Evolutionary conservation across 108 stramenopile species (phyloP), one percentile per base, ranked within the genome.

Genomic region (Poteriospumella lacustris): DNA sequence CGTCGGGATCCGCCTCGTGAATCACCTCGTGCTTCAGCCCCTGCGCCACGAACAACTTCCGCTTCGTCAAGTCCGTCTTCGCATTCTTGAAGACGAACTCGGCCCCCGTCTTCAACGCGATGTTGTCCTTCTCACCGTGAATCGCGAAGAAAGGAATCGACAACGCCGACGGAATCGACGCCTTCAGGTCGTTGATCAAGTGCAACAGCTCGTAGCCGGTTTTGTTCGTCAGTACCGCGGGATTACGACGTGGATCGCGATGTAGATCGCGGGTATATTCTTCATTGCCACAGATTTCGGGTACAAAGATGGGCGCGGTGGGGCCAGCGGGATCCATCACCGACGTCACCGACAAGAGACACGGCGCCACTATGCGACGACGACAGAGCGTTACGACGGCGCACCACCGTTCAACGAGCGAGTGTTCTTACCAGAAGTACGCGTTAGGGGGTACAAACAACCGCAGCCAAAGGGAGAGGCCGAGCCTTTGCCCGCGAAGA

Each of bases 381-480:
- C n/a, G n/a, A n/a, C n/a, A n/a, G n/a, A n/a, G n/a, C n/a, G n/a
- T n/a, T n/a, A n/a, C n/a, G n/a, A n/a, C n/a, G n/a, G n/a, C n/a
- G n/a, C n/a, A n/a, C n/a, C n/a, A n/a, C n/a, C n/a, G n/a, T n/a
- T n/a, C n/a, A n/a, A n/a, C n/a, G n/a, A n/a, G n/a, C n/a, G n/a
- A n/a, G n/a, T n/a, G n/a, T n/a, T n/a, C n/a, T n/a, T n/a, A 38
- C 26, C 28, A 34, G 70, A 73, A 38, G 70, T 73, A 3, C 31
- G 36, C 5, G 12, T 52, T 9, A 73, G 33, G 3, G 70, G 70
- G 36, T 73, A 73, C 3, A 73, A 42, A 42, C 70, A 73, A 19
- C 44, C 24, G 36, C 64, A 68, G 28, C 70, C 70, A 73, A 73
- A 73, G 12, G 70, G 70, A 38, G 31, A 33, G 41, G 9, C 24